phyloP scores from a whole-genome alignment of 2,329 filamentous ascomycete species.

The Elsinoe ampelina region DNA sequence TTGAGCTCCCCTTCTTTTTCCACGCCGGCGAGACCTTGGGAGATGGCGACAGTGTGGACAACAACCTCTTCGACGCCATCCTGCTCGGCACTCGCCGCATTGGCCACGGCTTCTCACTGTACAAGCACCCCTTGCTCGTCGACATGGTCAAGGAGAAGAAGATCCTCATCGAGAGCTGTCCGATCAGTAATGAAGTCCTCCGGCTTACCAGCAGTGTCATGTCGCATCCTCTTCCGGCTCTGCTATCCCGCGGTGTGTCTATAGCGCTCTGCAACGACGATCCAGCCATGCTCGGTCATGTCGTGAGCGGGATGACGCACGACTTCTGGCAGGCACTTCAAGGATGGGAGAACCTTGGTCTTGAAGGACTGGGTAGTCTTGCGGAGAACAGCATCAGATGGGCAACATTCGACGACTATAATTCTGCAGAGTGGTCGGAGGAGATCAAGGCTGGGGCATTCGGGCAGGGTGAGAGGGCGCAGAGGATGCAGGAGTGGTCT shows the following conservation, averaged over 20 bases:
- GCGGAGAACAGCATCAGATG: constrained; percentile 90
- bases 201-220: constrained; percentile 67
- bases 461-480: constrained; percentile 60
- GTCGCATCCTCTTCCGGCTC: constrained; percentile 70
- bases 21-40: constrained; percentile 85
- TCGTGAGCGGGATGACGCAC: constrained; percentile 71
- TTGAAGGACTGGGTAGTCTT: constrained; percentile 75
- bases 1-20: constrained; percentile 90
- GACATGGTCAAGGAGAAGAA: constrained; percentile 82
- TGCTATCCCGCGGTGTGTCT: constrained; percentile 74
- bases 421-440: constrained; percentile 57
- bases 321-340: constrained; percentile 93
- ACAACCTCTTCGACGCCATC: constrained; percentile 83
- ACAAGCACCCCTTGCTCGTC: constrained; percentile 82
- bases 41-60: constrained; percentile 64
- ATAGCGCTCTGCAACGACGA: constrained; percentile 86
- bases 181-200: constrained; percentile 82
- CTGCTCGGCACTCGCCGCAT: constrained; percentile 80
- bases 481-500: constrained; percentile 68
- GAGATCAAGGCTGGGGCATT: constrained; percentile 65
- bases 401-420: constrained; percentile 79
- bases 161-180: constrained; percentile 83
- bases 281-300: constrained; percentile 78
- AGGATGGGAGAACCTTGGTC: constrained; percentile 81
- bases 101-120: constrained; percentile 79